A percentile compares a stretch with the other conserved stretches of the same genome.
Conservation (phyloP, 2,329 filamentous ascomycete species). For the Colletotrichum spinosum region DNA sequence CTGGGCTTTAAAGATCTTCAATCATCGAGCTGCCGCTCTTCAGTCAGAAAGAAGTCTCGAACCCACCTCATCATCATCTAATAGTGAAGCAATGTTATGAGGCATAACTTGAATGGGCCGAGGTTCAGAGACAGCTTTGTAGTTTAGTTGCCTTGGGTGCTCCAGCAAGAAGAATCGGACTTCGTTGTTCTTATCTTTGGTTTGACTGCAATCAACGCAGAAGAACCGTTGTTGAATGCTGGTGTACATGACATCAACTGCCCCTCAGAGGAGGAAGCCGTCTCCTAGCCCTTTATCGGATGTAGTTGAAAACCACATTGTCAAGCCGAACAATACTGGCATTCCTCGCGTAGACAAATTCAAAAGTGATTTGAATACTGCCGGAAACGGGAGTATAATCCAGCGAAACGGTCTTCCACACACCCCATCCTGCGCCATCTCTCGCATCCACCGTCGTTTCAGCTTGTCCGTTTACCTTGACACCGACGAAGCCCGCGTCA, state of each 20-base stretch:
- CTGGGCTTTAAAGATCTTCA: too few species aligned
- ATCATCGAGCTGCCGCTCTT: too few species aligned
- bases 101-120: too few species aligned
- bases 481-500: constrained; percentile 16
- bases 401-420: constrained; percentile 17
- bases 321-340: constrained; percentile 18
- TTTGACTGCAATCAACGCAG: too few species aligned
- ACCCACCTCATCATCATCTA: too few species aligned
- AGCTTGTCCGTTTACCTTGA: constrained; percentile 5
- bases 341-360: constrained; percentile 7
- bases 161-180: too few species aligned
- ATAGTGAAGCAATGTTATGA: too few species aligned
- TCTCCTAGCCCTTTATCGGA: neutral
- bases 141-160: too few species aligned
- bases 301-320: constrained; percentile 6
- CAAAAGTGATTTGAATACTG: constrained; percentile 4
- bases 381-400: constrained; percentile 14
- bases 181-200: too few species aligned
- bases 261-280: neutral
- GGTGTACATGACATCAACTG: neutral
- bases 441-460: constrained; percentile 12
- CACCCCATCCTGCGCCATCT: constrained; percentile 17
- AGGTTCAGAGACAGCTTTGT: too few species aligned
- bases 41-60: too few species aligned
- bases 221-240: too few species aligned